Evolutionary conservation across 164 flowering plant genomes (phyloP), one percentile per base, ranked within the genome.

Genomic region (Magnolia officinalis): DNA sequence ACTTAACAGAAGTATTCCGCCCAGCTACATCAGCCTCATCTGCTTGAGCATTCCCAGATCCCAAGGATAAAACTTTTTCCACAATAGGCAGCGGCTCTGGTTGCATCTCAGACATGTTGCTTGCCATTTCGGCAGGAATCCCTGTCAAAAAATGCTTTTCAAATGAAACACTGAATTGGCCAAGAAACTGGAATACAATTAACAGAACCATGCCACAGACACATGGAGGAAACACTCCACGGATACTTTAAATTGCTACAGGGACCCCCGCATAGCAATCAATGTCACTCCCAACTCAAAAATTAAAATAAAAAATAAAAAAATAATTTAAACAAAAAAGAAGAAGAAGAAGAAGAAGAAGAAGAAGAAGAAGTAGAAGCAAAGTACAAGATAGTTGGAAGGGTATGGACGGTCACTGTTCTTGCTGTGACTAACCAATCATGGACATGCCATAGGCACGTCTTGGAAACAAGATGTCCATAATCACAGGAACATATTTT

Each of bases 71-170:
- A 31, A 31, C 10, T 49, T 18, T 50, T 50, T 70, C 29, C 72
- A 18, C 19, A 19, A 9, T 49, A 70, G 72, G 49, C 21, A 45
- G 72, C 49, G 24, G 72, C 24, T 49, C 51, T 24, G 26, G 70
- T 68, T 37, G 45, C 16, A 7, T 68, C 71, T 77, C 83, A 70
- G 69, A 21, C 52, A 68, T 52, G 68, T 76, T 70, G 63, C 72
- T 74, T 26, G 58, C 70, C 76, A 74, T 74, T 69, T 80, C 74
- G 68, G 50, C 80, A 61, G 68, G 10, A 76, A 67, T 78, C 70
- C 81, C 86, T 82, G 83, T 49, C 66, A 69, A 81, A 65, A 64
- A 82, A 55, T 11, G 61, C 13, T 55, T 16, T 55, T 55, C 18
- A 55, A 55, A 16, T 11, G 18, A 55, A 55, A 8, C 2, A 11